Evolutionary conservation across 441 rosid genomes (phyloP), one percentile per base, ranked within the genome.

Genomic region (Pelargonium fulgidum): DNA sequence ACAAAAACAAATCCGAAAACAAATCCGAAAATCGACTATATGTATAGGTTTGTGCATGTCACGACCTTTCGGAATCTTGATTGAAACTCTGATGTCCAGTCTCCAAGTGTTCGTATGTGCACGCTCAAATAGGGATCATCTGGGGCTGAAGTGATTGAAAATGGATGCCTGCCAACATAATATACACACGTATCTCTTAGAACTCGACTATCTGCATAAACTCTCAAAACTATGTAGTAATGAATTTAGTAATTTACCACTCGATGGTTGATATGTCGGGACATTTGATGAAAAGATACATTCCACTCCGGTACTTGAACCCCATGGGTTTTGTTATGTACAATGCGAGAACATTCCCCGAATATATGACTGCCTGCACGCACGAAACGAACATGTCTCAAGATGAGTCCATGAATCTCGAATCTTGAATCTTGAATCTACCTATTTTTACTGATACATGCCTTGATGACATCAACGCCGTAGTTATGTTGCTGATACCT

Each of bases 131-230:
- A 87, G 62, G 87, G 87, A 72, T 91, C 99, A 58, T 86, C 90
- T 13, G 97, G 96, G 10, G 99, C 97, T 7, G 96, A 93, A 58
- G 99, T 93, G 77, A 93, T 93, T 17, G 95, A 89, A 71, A 93
- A 91, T 7, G 95, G 98, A 79, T 93, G 98, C 98, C 97, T 91
- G 65, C 1, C 70, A 42, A 17, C 59, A 54, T 7, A 19, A 19
- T 29, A 29, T 29, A 29, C 36, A 29, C 36, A 2, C 36, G 36
- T 29, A 29, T 29, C 36, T 29, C 36, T 29, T 29, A 29, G 36
- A 29, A 29, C 36, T 26, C 0, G 3, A 29, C 36, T 29, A 29
- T 29, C 33, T 26, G 33, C 33, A 26, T 26, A 52, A 33, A 17
- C 4, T 2, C 1, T 13, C 2, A 8, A 39, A 16, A 63, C 12